phyloP scores from a whole-genome alignment of 1,284 basidiomycete genomes.

The Pascua sp. region DNA sequence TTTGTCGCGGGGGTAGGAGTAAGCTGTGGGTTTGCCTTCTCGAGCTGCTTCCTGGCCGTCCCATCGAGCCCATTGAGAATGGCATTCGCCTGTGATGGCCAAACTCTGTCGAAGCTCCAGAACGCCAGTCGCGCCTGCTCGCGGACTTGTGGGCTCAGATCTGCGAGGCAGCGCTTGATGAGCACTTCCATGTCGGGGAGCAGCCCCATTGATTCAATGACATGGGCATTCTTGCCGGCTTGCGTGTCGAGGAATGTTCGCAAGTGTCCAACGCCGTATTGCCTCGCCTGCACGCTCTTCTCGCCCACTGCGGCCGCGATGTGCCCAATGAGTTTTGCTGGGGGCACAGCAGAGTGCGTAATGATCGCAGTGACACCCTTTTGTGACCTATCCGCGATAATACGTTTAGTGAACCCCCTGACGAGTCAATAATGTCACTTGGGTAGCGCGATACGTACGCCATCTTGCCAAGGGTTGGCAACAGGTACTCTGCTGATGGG shows the following conservation, averaged over 20 bases:
- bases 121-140: slow-evolving; percentile 71
- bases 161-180: slow-evolving; percentile 67
- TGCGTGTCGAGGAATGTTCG: slow-evolving; percentile 70
- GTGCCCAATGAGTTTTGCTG: slow-evolving; percentile 67
- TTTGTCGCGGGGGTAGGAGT: not conserved
- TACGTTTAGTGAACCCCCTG: slow-evolving; percentile 81
- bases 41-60: slow-evolving; percentile 72
- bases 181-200: slow-evolving; percentile 68
- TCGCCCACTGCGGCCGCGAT: slow-evolving; percentile 74
- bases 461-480: slow-evolving; percentile 77
- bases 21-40: slow-evolving; percentile 65
- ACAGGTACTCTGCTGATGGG: slow-evolving; percentile 68
- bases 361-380: slow-evolving; percentile 67
- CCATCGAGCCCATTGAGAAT: slow-evolving; percentile 70
- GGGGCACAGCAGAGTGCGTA: slow-evolving; percentile 64
- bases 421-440: not conserved
- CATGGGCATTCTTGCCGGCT: slow-evolving; percentile 59
- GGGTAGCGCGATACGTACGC: slow-evolving; percentile 39
- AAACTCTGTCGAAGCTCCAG: slow-evolving; percentile 75
- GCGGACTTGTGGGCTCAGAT: slow-evolving; percentile 74
- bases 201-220: slow-evolving; percentile 64
- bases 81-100: slow-evolving; percentile 63
- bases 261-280: slow-evolving; percentile 63
- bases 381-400: slow-evolving; percentile 83
- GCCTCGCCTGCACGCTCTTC: slow-evolving; percentile 77